Percentiles rank a stretch among this genome's conserved stretches.
Evolutionary conservation across 371 early-diverging fungal genomes (phyloP).

Genomic region (Rhizopus stolonifer): DNA sequence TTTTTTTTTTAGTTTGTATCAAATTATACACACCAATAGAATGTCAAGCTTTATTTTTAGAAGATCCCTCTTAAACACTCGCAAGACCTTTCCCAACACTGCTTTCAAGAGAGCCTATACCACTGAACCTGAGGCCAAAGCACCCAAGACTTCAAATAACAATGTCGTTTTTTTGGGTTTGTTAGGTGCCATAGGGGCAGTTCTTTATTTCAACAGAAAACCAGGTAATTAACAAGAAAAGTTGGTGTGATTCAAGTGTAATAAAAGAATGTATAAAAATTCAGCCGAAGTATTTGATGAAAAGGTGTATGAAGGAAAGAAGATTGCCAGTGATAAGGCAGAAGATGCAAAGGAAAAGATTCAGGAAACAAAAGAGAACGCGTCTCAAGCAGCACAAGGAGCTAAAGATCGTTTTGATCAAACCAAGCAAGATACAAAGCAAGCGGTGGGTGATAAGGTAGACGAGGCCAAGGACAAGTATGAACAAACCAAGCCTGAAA

Average conservation of each 20-base stretch:
- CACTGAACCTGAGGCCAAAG: background rate
- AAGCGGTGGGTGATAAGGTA: conserved; percentile 4
- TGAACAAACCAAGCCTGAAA: conserved; percentile 12
- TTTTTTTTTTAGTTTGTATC: no score
- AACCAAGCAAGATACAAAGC: background rate
- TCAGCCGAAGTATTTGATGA: background rate
- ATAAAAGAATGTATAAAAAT: no score
- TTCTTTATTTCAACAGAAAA: background rate
- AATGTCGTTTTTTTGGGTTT: background rate
- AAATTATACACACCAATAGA: no score
- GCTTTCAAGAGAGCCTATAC: background rate
- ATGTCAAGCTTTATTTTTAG: background rate
- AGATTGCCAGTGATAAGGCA: background rate
- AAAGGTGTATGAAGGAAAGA: background rate
- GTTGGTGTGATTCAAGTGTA: background rate
- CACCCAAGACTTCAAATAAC: background rate
- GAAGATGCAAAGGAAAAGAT: background rate
- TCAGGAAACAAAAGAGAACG: background rate
- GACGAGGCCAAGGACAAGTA: conserved; percentile 17
- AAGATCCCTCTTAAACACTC: background rate
- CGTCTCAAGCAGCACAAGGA: background rate
- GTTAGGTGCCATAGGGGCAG: background rate
- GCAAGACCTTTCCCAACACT: background rate
- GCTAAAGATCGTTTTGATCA: background rate
- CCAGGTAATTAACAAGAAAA: background rate